Percentiles rank a stretch among this genome's conserved stretches.
Evolutionary conservation across 1,139 yeast species (phyloP).

Genomic region (Magnusiomyces suaveolens): DNA sequence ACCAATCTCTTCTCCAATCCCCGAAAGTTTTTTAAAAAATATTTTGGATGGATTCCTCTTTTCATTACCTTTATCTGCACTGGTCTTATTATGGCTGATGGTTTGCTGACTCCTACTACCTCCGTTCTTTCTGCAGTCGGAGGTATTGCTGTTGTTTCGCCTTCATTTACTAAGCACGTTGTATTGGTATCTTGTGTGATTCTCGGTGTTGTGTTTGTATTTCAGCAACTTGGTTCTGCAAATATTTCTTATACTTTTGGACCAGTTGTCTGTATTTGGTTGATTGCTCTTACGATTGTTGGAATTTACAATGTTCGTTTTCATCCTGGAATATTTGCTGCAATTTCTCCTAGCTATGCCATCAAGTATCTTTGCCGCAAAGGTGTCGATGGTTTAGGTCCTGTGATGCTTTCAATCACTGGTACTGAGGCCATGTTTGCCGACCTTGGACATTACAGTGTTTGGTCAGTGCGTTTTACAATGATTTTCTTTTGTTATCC

Average conservation of each 20-base stretch:
- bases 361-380: conserved; percentile 33
- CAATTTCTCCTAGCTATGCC: conserved; percentile 46
- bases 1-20: background rate
- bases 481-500: conserved; percentile 43
- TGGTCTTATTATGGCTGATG: conserved; percentile 48
- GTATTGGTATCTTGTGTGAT: conserved; percentile 40
- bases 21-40: background rate
- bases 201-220: conserved; percentile 37
- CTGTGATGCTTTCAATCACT: conserved; percentile 47
- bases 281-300: conserved; percentile 37
- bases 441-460: conserved; percentile 49
- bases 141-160: conserved; percentile 38
- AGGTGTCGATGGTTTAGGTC: conserved; percentile 39
- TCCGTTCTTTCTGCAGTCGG: conserved; percentile 44
- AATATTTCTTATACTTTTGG: conserved; percentile 36
- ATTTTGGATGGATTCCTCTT: conserved; percentile 8
- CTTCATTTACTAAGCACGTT: conserved; percentile 33
- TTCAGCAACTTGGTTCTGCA: conserved; percentile 40
- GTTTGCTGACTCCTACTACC: conserved; percentile 52
- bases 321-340: conserved; percentile 40
- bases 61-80: conserved; percentile 46
- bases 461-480: conserved; percentile 42
- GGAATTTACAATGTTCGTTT: conserved; percentile 38
- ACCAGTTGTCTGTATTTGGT: conserved; percentile 47
- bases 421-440: conserved; percentile 60